Evolutionary conservation across 257 asterid species (phyloP), one percentile per base, ranked within the genome.

Genomic region (Solanum tarijense): DNA sequence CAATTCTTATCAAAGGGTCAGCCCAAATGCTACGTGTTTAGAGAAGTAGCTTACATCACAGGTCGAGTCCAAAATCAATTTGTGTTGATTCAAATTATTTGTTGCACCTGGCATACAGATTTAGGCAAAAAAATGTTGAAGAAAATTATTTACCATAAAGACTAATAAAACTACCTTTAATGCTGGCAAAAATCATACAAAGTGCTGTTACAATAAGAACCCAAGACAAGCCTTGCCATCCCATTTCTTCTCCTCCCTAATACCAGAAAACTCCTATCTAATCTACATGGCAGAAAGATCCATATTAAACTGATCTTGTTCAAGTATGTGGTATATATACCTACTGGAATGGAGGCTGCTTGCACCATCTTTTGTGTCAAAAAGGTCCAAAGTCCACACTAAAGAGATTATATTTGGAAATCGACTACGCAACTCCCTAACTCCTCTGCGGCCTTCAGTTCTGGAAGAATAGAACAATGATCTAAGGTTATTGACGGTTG

Each of bases 361-460:
- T 69, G 60, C 83, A n/a, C 65, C 66, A 85, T 41, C 46, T 69
- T 20, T 18, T 39, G 46, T 39, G 60, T 34, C 88, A 85, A 85
- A 85, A 20, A 68, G 25, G 78, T 41, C 41, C 88, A 12, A 58
- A 20, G 43, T 29, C 78, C 34, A 60, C 13, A 48, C 16, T 55
- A 36, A 31, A 60, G 39, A 85, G 35, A 35, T 79, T 85, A 96
- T 86, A 96, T 96, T 90, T 96, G 95, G 90, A 92, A 96, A 89
- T 94, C 94, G 48, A 96, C 86, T 9, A 39, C 20, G 84, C 95
- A 93, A 46, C 69, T 84, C 11, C 98, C 94, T 60, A 74, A 86
- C 88, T 86, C 87, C 90, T 95, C 96, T 36, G 98, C 98, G 35
- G 92, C 89, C 92, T 93, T 93, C 36, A 94, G 90, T 84, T 90